These are phyloP conservation scores for Cyclospora cayetanensis DNA, from an alignment of 169 alveolate genomes.

Conservation along the genomic window DNA sequence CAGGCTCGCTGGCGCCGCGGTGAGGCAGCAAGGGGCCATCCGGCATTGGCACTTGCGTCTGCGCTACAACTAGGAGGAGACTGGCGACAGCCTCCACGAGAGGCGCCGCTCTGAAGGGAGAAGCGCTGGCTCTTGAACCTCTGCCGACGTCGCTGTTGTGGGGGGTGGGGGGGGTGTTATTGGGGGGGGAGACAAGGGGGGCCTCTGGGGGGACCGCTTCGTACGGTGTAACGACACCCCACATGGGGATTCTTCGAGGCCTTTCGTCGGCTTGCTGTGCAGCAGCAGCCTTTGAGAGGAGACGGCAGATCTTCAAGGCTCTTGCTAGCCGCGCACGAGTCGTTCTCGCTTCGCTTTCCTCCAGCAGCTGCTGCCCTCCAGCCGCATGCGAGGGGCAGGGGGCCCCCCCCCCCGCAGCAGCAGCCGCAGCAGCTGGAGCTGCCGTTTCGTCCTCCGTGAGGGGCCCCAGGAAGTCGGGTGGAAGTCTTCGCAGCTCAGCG, in stretches of 20 bases:
- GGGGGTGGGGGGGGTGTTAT: background rate
- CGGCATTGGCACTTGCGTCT: conserved; percentile 2
- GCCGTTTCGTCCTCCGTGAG: background rate
- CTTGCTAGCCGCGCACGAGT: background rate
- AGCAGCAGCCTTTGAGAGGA: background rate
- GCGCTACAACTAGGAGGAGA: background rate
- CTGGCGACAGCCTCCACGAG: background rate
- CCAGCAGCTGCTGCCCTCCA: background rate
- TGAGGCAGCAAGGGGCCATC: background rate
- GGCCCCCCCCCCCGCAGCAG: background rate
- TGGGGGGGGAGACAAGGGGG: background rate
- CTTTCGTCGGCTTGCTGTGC: conserved; percentile 21
- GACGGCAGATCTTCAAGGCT: background rate
- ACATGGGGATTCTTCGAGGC: background rate
- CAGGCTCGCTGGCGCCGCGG: background rate
- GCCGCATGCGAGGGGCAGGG: background rate
- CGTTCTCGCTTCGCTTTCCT: background rate
- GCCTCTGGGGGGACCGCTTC: no score
- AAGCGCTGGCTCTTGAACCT: background rate
- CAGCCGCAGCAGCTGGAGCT: background rate
- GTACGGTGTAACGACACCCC: background rate
- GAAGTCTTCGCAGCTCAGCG: background rate
- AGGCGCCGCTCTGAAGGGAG: background rate
- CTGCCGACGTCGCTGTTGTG: background rate
- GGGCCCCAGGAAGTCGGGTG: background rate